Conservation (phyloP, 2,329 filamentous ascomycete species). For the Ophiostoma novo-ulmi region DNA sequence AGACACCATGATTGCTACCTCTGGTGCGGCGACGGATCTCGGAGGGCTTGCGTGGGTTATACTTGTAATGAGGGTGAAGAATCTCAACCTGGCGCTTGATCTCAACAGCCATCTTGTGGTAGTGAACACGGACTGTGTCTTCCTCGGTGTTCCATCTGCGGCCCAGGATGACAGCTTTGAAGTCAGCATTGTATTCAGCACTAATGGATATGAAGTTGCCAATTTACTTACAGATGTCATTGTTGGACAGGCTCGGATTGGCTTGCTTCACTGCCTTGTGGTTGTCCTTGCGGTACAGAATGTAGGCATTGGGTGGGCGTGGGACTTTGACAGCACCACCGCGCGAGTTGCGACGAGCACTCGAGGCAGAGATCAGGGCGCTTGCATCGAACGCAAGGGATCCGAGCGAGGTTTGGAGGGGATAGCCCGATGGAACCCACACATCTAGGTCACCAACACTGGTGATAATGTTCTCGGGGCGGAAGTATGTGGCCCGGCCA, state of each 20-base stretch:
- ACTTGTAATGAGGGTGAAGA: slow-evolving; percentile 38
- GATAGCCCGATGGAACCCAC: slow-evolving; percentile 21
- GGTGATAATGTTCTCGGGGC: slow-evolving; percentile 20
- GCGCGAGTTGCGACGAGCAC: slow-evolving; percentile 9
- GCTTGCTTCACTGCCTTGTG: slow-evolving; percentile 35
- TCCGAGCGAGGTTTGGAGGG: neutral
- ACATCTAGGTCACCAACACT: slow-evolving; percentile 22
- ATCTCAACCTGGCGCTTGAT: slow-evolving; percentile 33
- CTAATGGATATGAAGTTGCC: neutral
- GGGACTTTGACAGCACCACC: slow-evolving; percentile 30
- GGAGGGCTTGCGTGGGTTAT: slow-evolving; percentile 35
- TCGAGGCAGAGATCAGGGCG: neutral
- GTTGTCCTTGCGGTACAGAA: slow-evolving; percentile 40
- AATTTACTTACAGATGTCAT: slow-evolving; percentile 40
- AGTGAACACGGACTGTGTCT: slow-evolving; percentile 32
- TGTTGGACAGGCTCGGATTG: slow-evolving; percentile 39
- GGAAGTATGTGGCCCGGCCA: slow-evolving; percentile 21
- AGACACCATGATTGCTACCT: slow-evolving; percentile 17
- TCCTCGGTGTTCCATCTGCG: slow-evolving; percentile 36
- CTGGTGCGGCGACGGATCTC: slow-evolving; percentile 26
- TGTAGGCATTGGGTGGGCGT: slow-evolving; percentile 41
- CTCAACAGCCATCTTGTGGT: slow-evolving; percentile 33
- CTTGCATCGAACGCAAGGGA: neutral
- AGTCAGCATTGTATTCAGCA: slow-evolving; percentile 4
- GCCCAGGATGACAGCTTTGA: slow-evolving; percentile 36